Evolutionary conservation across 192 early-diverging fungal genomes (phyloP).

Genomic region (Lobosporangium transversale): DNA sequence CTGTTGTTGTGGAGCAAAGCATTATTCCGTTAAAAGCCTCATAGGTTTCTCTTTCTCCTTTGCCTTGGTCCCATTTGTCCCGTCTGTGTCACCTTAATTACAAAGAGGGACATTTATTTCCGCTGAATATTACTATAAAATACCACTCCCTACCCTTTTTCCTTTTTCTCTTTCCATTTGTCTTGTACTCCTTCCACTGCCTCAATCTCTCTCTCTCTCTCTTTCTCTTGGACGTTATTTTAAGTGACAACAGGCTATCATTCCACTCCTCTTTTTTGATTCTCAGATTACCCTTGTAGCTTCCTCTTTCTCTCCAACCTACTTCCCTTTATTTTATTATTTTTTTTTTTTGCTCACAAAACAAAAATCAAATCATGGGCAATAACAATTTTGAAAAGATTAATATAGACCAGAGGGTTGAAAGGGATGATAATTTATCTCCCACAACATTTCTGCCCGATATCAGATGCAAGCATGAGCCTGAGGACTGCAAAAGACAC

Average conservation of each 20-base stretch:
- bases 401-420: not conserved
- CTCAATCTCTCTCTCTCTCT: not conserved
- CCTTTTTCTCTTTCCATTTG: not conserved
- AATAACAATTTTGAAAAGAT: not conserved
- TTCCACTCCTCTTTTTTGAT: not conserved
- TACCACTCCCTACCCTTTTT: not conserved
- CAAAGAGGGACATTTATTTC: too few species aligned
- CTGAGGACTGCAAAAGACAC: constrained; percentile 6
- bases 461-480: constrained; percentile 27
- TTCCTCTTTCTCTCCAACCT: not conserved
- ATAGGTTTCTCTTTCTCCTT: too few species aligned
- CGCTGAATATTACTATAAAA: too few species aligned
- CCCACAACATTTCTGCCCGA: not conserved
- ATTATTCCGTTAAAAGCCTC: too few species aligned
- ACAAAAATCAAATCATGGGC: not conserved
- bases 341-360: not conserved
- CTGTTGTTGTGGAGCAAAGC: too few species aligned
- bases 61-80: too few species aligned
- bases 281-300: too few species aligned
- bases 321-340: not conserved
- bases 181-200: constrained; percentile 2
- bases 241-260: too few species aligned
- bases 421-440: constrained; percentile 8
- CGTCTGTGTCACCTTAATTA: too few species aligned
- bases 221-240: too few species aligned